These are phyloP conservation scores for Rubia yunnanensis DNA, from an alignment of 257 asterid genomes.

Conservation along the genomic window DNA sequence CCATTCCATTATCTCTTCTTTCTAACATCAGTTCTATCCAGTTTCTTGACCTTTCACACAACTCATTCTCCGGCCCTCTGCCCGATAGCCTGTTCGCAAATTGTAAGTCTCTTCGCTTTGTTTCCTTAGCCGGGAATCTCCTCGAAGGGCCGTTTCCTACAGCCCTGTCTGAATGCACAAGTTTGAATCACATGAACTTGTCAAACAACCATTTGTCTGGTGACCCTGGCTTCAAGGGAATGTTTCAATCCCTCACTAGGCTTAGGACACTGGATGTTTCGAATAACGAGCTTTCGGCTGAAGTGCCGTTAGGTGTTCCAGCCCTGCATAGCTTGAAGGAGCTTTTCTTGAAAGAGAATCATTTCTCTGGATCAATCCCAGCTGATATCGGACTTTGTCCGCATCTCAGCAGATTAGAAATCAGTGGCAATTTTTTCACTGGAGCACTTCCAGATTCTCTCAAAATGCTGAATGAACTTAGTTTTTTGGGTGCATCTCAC, in stretches of 20 bases:
- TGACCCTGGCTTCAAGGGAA: slow-evolving; percentile 33
- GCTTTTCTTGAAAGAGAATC: slow-evolving; percentile 41
- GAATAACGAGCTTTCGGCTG: slow-evolving; percentile 44
- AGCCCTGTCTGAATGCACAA: slow-evolving; percentile 32
- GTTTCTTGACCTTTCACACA: slow-evolving; percentile 68
- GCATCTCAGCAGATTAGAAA: slow-evolving; percentile 47
- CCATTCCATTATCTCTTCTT: slow-evolving; percentile 39
- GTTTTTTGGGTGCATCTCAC: slow-evolving; percentile 31
- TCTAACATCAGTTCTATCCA: slow-evolving; percentile 36
- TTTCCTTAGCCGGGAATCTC: slow-evolving; percentile 44
- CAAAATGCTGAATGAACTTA: slow-evolving; percentile 35
- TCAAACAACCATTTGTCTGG: slow-evolving; percentile 73
- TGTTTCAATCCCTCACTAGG: slow-evolving; percentile 44
- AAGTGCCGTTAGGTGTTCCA: slow-evolving; percentile 44
- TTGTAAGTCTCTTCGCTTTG: slow-evolving; percentile 38
- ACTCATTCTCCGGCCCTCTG: slow-evolving; percentile 51
- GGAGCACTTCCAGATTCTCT: slow-evolving; percentile 50
- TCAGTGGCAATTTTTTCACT: slow-evolving; percentile 41
- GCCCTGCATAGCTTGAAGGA: slow-evolving; percentile 58
- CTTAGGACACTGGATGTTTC: slow-evolving; percentile 77
- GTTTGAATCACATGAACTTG: slow-evolving; percentile 53
- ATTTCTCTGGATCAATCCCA: slow-evolving; percentile 58
- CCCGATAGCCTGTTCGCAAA: slow-evolving; percentile 35
- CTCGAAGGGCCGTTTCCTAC: slow-evolving; percentile 62
- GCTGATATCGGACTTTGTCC: slow-evolving; percentile 67